Base-by-base conservation (phyloP, 148 eudicot species). In the Rhododendron griersonianum region DNA sequence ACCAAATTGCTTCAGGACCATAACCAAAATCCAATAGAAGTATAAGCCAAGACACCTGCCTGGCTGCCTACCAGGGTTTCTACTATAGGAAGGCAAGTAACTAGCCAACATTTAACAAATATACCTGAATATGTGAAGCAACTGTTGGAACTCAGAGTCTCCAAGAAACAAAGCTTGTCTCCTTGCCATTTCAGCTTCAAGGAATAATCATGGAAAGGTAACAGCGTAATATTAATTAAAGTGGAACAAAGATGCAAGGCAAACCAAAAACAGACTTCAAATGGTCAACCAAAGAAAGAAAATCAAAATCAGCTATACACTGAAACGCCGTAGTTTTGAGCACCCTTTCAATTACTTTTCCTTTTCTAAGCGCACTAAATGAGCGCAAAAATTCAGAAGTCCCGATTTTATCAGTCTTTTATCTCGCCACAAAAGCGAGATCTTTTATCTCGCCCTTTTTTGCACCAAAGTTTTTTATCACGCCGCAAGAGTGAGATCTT, bases 141-240 rank as follows among this genome's bases (percentile, higher is more conserved):
- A 91, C 85, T 95, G 98, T 79, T 97, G 99, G 86, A 94, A 97
- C 90, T 97, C 99, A 25, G 33, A 33, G 87, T 97, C 99, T 7
- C 98, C 99, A 21, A 98, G 98, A 85, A 97, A 97, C 85, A 97
- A 87, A 84, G 99, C 98, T 88, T 97, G 99, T 86, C 96, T 92
- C 88, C 99, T 91, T n/a, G 78, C 95, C 98, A 97, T 97, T 91
- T 97, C 99, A 88, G 99, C 99, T 96, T 93, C 88, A 86, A 79
- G 65, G 55, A 73, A 37, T 2, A 79, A 83, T 51, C 37, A 41
- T 35, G 33, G 35, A 47, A 59, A 37, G 59, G 16, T 11, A 61
- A 82, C 35, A 28, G 15, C 41, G 33, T 45, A 11, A 53, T 53
- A 16, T 83, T 33, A 55, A 35, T 37, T 67, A 28, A 16, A 76